Conservation (phyloP, 768 basidiomycete species). For the Russula vinacea region DNA sequence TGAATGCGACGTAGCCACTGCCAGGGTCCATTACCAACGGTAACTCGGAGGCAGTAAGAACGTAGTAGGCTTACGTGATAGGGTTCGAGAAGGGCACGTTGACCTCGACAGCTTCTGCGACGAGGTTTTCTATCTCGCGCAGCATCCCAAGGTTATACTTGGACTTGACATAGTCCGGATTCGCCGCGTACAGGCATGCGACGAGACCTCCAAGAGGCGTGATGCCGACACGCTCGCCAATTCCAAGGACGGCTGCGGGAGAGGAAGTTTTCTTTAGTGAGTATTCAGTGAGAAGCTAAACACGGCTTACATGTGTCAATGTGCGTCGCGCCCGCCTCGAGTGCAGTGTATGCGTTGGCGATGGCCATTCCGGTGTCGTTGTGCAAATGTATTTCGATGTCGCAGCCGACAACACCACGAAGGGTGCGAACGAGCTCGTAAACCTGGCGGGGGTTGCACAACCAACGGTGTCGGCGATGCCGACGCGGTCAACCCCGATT, state of each 20-base stretch:
- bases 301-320: slow-evolving; percentile 86
- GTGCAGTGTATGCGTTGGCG: slow-evolving; percentile 96
- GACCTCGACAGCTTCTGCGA: slow-evolving; percentile 98
- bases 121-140: slow-evolving; percentile 97
- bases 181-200: slow-evolving; percentile 93
- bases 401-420: slow-evolving; percentile 92
- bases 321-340: slow-evolving; percentile 98
- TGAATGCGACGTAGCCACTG: slow-evolving; percentile 99
- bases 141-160: slow-evolving; percentile 99
- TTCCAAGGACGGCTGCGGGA: slow-evolving; percentile 83
- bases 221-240: slow-evolving; percentile 98
- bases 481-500: slow-evolving; percentile 97
- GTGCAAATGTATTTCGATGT: slow-evolving; percentile 97
- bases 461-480: slow-evolving; percentile 98
- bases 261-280: slow-evolving; percentile 15
- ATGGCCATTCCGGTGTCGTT: slow-evolving; percentile 99
- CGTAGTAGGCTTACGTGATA: slow-evolving; percentile 60
- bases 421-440: slow-evolving; percentile 97
- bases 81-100: slow-evolving; percentile 97
- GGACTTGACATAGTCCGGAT: slow-evolving; percentile 98
- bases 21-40: background rate
- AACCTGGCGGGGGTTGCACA: slow-evolving; percentile 97
- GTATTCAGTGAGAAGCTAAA: background rate
- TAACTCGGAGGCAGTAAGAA: background rate
- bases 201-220: slow-evolving; percentile 96